Base-by-base conservation (phyloP, 2,329 filamentous ascomycete species). In the Neopestalotiopsis sp. region DNA sequence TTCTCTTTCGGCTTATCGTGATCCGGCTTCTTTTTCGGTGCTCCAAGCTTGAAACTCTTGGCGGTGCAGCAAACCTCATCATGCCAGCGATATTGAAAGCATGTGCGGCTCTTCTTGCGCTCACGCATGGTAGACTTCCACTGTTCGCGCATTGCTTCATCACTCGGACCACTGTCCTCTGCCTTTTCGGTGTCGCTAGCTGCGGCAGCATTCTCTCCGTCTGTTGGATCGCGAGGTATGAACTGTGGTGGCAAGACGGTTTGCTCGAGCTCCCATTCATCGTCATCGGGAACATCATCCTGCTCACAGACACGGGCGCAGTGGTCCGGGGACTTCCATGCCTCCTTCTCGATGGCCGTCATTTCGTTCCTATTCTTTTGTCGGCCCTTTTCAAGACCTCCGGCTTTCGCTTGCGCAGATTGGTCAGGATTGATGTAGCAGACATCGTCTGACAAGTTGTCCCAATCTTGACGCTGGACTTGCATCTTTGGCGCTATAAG, bases 401-500 rank as follows among this genome's bases (percentile, higher is more conserved):
- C 76, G 1, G 79, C 79, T 32, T 74, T 75, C 24, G 72, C 71
- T 70, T 83, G 81, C 1, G 77, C 78, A 1, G 73, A 76, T 4
- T 79, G 76, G 38, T 81, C 80, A 14, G 79, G 80, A 61, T 77
- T 82, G 68, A 82, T 76, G 71, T 85, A 86, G 71, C 82, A 84
- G 12, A 79, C 78, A 62, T 86, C 84, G 32, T 87, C 81, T 4
- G 86, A 84, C 4, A 84, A 72, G 72, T 89, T 88, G 74, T 88
- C 83, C 86, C 86, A 89, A 64, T 87, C 79, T 9, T 84, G 79
- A 17, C 84, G 81, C 49, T 76, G 74, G 4, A 78, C 72, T 38
- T 80, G 76, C 71, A 88, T 77, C 34, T 83, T 80, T 1, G 82
- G 83, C 1, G 77, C 79, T 68, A 88, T 81, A 69, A 88, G 83